Percentiles rank a stretch among this genome's conserved stretches.
Evolutionary conservation across 495 filamentous ascomycete species (phyloP).

Genomic region (Lasiosphaeria hispida): DNA sequence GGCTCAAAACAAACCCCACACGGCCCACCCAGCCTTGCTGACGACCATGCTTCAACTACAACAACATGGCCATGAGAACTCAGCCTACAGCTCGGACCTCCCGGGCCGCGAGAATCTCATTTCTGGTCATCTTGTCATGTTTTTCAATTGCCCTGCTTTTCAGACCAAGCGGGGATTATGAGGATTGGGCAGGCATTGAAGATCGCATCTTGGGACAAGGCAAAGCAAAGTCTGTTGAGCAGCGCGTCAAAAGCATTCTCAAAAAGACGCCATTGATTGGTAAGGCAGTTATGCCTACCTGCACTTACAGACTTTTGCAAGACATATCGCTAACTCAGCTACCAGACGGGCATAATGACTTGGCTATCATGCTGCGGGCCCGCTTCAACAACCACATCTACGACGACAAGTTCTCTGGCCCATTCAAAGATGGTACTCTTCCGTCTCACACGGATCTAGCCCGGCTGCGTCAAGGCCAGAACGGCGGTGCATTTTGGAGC

Average conservation of each 20-base stretch:
- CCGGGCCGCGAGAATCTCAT: neutral
- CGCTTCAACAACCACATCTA: conserved; percentile 77
- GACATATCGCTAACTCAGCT: conserved; percentile 9
- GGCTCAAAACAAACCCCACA: neutral
- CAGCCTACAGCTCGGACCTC: neutral
- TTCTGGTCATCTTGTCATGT: neutral
- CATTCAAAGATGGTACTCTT: conserved; percentile 66
- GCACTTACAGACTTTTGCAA: neutral
- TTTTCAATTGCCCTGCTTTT: neutral
- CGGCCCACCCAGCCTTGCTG: neutral
- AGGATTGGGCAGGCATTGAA: neutral
- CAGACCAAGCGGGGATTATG: neutral
- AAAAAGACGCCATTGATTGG: conserved; percentile 76
- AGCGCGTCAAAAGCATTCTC: conserved; percentile 69
- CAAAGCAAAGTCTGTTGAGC: conserved; percentile 48
- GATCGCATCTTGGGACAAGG: too few relatives aligned
- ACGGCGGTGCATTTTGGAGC: conserved; percentile 88
- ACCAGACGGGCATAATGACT: conserved; percentile 88
- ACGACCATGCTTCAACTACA: neutral
- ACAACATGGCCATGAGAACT: neutral
- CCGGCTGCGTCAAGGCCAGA: conserved; percentile 53
- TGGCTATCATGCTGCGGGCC: conserved; percentile 70
- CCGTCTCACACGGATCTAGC: conserved; percentile 77
- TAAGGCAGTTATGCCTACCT: conserved; percentile 31
- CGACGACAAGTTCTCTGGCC: conserved; percentile 63